Base-by-base conservation (phyloP, 495 filamentous ascomycete genomes). In the Xylaria flabelliformis region DNA sequence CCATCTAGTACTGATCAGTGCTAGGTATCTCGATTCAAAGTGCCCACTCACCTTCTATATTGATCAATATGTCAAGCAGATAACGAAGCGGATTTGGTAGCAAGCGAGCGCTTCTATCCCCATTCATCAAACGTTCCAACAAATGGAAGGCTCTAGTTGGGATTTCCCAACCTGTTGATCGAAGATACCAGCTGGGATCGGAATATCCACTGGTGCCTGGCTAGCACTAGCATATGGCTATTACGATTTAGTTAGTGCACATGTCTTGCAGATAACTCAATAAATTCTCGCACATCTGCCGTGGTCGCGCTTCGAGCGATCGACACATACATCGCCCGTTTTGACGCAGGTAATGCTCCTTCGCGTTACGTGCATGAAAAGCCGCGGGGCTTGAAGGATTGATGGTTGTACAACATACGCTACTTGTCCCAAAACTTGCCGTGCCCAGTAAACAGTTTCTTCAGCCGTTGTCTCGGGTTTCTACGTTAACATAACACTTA, bases 331-430 rank as follows among this genome's bases (percentile, higher is more conserved):
- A 55, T 64, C 26, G 8, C 34, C 69, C 34, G 42, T 36, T 71
- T 71, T 26, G 39, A 71, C 32, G 46, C 62, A 65, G 41, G 39
- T 56, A 71, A 59, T 48, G 13, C 69, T 48, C 61, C 48, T 66
- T 71, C 69, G 69, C 62, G 56, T 71, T 71, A 71, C 69, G 61
- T 71, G 69, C 69, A 71, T 71, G 61, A 50, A 50, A 48, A 58
- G 50, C 32, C 36, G 59, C 21, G 24, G 50, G 65, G 65, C 50
- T 26, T 26, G 65, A 67, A 67, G 36, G 65, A 67, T 55, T 17
- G 29, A 56, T 21, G 17, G 65, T 56, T 44, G 65, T 17, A 67
- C 46, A 21, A 1, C 42, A 67, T 39, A 34, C 12, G 8, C 36
- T 39, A 39, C 6, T 6, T 32, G 12, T 61, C 21, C 58, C 58